Base-by-base conservation (phyloP, 805 yeast species). In the Starmera pachycereana region DNA sequence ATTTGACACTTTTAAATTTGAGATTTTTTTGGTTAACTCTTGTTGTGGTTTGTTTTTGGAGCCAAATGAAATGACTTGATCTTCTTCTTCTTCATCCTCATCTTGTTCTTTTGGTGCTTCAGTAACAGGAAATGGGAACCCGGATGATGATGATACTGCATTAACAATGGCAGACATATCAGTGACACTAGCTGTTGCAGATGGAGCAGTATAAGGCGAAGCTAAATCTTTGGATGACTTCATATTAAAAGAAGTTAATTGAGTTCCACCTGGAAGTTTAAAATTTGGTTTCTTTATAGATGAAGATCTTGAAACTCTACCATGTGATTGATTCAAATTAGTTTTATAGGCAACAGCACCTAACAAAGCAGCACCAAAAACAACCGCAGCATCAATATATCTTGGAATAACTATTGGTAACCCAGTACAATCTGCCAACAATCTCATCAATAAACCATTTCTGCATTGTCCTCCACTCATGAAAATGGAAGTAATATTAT, bases 401-500 rank as follows among this genome's bases (percentile, higher is more conserved):
- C 90, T 74, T 37, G 98, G 98, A 46, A 90, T 86, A 37, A 92
- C 76, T 43, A 92, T 79, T 13, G 97, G 96, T 63, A 82, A 68
- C 5, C 94, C 94, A 0, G 96, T 87, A 56, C 95, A 84, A 52
- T 90, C 94, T 1, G 97, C 95, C 58, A 92, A 72, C 44, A 92
- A 64, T 63, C 94, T 74, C 80, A 92, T 88, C 45, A 92, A 70
- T 42, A 92, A 66, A 13, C 88, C 83, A 61, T 92, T 92, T 56
- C 97, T 76, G 61, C 96, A 89, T 61, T 92, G 98, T 29, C 98
- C 97, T 41, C 98, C 98, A 45, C 90, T 79, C 79, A 92, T 79
- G 63, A 81, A 92, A 45, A 92, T 78, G 18, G 86, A 72, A 14
- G 72, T 67, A 46, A 92, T 74, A 10, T 66, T 48, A 63, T 90